Evolutionary conservation across 495 filamentous ascomycete genomes (phyloP), one percentile per base, ranked within the genome.

Genomic region (Neurospora pannonica): DNA sequence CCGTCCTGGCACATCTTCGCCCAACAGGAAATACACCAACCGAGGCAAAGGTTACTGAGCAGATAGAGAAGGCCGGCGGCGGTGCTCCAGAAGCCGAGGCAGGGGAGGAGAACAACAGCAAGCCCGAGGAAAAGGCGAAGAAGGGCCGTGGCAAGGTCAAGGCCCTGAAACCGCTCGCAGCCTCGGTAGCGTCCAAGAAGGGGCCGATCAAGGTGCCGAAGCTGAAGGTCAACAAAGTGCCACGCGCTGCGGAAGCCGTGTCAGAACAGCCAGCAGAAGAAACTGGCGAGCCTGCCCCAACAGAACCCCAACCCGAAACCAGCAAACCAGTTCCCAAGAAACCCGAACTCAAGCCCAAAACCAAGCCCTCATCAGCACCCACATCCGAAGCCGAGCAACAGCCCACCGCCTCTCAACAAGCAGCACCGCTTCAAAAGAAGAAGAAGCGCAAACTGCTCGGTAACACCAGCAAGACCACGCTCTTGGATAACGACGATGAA

Each of bases 401-500:
- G 17, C 31, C 38, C 21, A 38, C 39, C 1, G 28, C n/a, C 9
- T 72, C 46, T 39, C 38, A 24, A 10, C 62, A 39, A 67, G 21
- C 46, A 71, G 62, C 19, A 75, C 78, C 11, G 87, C 88, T 73
- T 82, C 82, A 9, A 85, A 92, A 90, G 84, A 87, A 88, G 75
- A 94, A 92, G 85, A 94, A 92, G 84, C 87, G 92, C 48, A 96
- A 93, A 80, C 74, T 87, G 28, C 76, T 90, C 3, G 88, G 94
- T 17, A 89, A 89, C 15, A 85, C 84, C 24, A 92, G 89, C 80
- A 92, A 87, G 37, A 71, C 79, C 8, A 72, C 79, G 28, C 76
- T 96, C 21, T 92, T 96, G 77, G 92, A 94, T 69, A 93, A 92
- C 1, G 94, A 94, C 15, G 93, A 93, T 4, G 80, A 80, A 42